phyloP scores from a whole-genome alignment of 1,139 yeast genomes.

The Yamadazyma blattariae region DNA sequence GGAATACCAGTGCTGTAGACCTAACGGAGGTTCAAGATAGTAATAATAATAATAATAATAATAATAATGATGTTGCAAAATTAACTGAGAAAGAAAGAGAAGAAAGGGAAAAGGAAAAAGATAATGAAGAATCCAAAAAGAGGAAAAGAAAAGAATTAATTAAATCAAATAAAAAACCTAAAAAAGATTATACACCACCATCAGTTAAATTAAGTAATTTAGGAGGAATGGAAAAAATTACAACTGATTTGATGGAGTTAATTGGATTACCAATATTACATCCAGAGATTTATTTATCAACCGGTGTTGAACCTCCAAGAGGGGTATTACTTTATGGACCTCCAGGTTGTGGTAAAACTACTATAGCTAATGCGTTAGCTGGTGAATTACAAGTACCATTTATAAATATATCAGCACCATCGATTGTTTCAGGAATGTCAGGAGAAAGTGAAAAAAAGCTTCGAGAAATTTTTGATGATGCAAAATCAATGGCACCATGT shows the following conservation, averaged over 20 bases:
- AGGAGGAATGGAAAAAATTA: conserved; percentile 87
- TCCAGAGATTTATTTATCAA: conserved; percentile 82
- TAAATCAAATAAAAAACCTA: conserved; percentile 34
- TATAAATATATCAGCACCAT: conserved; percentile 88
- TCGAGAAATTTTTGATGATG: conserved; percentile 91
- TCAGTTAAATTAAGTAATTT: conserved; percentile 60
- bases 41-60: conserved; percentile 7
- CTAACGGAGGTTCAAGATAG: too few relatives aligned
- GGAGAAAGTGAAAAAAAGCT: conserved; percentile 96
- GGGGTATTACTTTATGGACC: conserved; percentile 96
- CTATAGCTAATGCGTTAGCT: conserved; percentile 93
- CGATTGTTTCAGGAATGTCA: conserved; percentile 99
- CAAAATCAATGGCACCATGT: conserved; percentile 87
- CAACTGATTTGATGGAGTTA: conserved; percentile 82
- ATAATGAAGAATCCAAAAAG: conserved; percentile 13
- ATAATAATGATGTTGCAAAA: conserved; percentile 8
- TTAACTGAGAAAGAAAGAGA: not conserved
- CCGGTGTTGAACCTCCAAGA: conserved; percentile 96
- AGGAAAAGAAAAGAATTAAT: conserved; percentile 30
- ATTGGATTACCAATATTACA: conserved; percentile 90
- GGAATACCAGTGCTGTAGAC: conserved; percentile 38
- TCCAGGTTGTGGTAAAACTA: conserved; percentile 98
- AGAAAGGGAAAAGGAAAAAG: conserved; percentile 13
- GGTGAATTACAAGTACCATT: conserved; percentile 94
- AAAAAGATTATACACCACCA: conserved; percentile 72